Conservation (phyloP, 108 stramenopile species). For the Asterionellopsis glacialis region DNA sequence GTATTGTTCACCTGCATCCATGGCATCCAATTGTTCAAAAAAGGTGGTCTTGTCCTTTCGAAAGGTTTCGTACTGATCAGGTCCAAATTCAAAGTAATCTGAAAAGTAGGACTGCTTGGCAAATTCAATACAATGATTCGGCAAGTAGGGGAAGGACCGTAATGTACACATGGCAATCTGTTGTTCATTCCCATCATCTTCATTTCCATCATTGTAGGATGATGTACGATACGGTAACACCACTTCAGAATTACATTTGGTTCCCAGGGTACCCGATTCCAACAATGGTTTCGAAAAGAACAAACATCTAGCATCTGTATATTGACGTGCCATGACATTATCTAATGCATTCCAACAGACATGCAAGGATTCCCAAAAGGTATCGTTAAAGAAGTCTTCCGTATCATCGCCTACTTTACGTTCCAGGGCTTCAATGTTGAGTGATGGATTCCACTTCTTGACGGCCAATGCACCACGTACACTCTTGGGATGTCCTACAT, state of each 20-base stretch:
- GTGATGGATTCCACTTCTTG: slow-evolving; percentile 64
- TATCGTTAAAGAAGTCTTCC: slow-evolving; percentile 76
- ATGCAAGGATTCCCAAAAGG: slow-evolving; percentile 77
- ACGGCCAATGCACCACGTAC: slow-evolving; percentile 65
- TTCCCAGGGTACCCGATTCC: slow-evolving; percentile 85
- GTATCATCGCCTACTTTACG: slow-evolving; percentile 67
- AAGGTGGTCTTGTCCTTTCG: slow-evolving; percentile 28
- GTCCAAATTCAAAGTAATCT: slow-evolving; percentile 50
- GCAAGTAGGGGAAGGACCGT: slow-evolving; percentile 76
- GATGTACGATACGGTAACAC: slow-evolving; percentile 74
- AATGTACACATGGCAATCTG: slow-evolving; percentile 90
- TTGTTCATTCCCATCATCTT: slow-evolving; percentile 66
- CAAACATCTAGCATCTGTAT: slow-evolving; percentile 74
- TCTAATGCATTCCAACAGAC: slow-evolving; percentile 87
- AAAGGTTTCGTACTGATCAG: slow-evolving; percentile 43
- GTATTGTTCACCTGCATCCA: slow-evolving; percentile 38
- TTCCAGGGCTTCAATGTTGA: slow-evolving; percentile 67
- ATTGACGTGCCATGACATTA: slow-evolving; percentile 80
- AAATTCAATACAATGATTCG: slow-evolving; percentile 91
- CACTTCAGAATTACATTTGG: slow-evolving; percentile 67
- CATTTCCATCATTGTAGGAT: slow-evolving; percentile 79
- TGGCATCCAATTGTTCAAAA: slow-evolving; percentile 43
- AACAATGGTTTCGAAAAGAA: slow-evolving; percentile 79
- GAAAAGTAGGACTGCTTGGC: slow-evolving; percentile 56
- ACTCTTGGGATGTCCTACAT: slow-evolving; percentile 82